Conservation (phyloP, 371 early-diverging fungal species). For the Blyttiomyces sp. region DNA sequence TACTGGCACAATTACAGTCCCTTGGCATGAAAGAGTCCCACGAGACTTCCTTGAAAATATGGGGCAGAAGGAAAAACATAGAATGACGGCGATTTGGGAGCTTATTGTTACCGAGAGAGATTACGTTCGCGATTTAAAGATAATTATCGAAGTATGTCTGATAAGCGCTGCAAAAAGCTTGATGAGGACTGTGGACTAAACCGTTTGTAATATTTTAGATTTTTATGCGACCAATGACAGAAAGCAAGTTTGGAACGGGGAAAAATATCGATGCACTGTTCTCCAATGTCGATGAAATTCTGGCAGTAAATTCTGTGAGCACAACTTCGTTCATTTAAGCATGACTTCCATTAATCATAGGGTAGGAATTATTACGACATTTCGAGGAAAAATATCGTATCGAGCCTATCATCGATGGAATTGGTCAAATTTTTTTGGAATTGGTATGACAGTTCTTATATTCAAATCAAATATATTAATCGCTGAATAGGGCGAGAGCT, state of each 20-base stretch:
- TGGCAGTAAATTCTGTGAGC: slow-evolving; percentile 35
- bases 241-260: slow-evolving; percentile 23
- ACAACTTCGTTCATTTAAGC: background rate
- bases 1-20: background rate
- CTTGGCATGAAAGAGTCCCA: slow-evolving; percentile 34
- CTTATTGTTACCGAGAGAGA: slow-evolving; percentile 49
- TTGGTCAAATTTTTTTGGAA: slow-evolving; percentile 39
- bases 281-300: slow-evolving; percentile 45
- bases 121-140: slow-evolving; percentile 49
- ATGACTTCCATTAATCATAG: background rate
- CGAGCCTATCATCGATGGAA: slow-evolving; percentile 29
- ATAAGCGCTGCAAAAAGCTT: no score
- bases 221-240: slow-evolving; percentile 46
- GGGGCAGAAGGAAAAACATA: slow-evolving; percentile 30
- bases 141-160: slow-evolving; percentile 51
- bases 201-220: no score
- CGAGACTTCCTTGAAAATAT: slow-evolving; percentile 19
- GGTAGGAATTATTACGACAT: slow-evolving; percentile 32
- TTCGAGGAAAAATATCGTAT: slow-evolving; percentile 25
- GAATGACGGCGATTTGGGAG: slow-evolving; percentile 46
- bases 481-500: slow-evolving; percentile 14
- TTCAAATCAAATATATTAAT: background rate
- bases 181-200: no score
- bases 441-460: slow-evolving; percentile 20
- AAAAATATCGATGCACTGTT: slow-evolving; percentile 41